Conservation (phyloP, 495 filamentous ascomycete genomes). For the Penicillium egyptiacum region DNA sequence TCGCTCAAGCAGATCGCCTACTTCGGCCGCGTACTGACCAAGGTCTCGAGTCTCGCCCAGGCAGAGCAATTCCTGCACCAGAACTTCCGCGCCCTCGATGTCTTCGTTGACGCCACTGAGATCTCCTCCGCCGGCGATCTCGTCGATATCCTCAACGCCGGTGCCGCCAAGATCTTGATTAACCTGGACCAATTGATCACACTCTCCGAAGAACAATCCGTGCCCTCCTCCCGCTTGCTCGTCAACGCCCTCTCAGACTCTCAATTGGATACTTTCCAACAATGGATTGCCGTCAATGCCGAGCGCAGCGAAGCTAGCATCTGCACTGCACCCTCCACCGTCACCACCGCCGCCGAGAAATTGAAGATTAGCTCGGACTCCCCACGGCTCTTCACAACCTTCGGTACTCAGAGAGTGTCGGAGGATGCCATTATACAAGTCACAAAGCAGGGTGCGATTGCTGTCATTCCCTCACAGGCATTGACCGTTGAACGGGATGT, state of each 20-base stretch:
- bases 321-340: conserved; percentile 46
- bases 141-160: conserved; percentile 76
- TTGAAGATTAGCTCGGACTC: conserved; percentile 40
- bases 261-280: conserved; percentile 37
- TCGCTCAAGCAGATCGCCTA: conserved; percentile 70
- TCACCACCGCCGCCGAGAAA: conserved; percentile 50
- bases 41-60: conserved; percentile 58
- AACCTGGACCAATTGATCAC: conserved; percentile 60
- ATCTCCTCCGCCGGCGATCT: conserved; percentile 69
- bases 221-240: conserved; percentile 59
- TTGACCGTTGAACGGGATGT: conserved; percentile 66
- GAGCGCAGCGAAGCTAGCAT: conserved; percentile 57
- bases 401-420: conserved; percentile 34
- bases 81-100: conserved; percentile 63
- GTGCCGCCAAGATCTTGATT: conserved; percentile 86
- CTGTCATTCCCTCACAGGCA: conserved; percentile 68
- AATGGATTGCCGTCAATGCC: conserved; percentile 43
- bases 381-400: conserved; percentile 39
- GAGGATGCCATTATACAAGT: conserved; percentile 51
- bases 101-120: conserved; percentile 74
- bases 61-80: conserved; percentile 66
- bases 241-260: conserved; percentile 43
- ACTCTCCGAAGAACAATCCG: conserved; percentile 52
- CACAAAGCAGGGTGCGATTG: conserved; percentile 63
- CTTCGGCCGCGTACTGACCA: conserved; percentile 73